Conservation (phyloP, 202 grass and related monocot species). For the Carex sylvatica region DNA sequence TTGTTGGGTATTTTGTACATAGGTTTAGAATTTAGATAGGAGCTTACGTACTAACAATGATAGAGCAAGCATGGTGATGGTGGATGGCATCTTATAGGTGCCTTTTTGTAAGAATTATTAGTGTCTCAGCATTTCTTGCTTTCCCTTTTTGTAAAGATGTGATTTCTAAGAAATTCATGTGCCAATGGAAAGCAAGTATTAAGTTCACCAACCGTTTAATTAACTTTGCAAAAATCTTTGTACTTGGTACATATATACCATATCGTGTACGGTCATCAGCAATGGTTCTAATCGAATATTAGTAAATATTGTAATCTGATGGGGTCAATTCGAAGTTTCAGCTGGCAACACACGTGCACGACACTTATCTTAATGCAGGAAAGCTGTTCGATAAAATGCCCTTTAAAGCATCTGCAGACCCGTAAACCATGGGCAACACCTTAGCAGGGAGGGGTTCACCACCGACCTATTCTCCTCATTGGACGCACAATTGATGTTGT, state of each 20-base stretch:
- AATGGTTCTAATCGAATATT: no score
- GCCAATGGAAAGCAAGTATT: neutral
- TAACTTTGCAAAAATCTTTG: neutral
- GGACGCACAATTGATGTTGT: neutral
- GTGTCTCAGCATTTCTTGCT: neutral
- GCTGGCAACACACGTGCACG: neutral
- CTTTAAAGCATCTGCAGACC: neutral
- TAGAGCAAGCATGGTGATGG: constrained; percentile 18
- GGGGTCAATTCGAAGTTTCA: neutral
- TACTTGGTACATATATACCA: no score
- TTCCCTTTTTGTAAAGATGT: constrained; percentile 23
- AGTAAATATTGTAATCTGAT: no score
- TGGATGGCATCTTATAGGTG: constrained; percentile 13
- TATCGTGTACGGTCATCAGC: no score
- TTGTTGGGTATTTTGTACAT: constrained; percentile 27
- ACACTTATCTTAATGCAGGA: neutral
- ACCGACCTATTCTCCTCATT: neutral
- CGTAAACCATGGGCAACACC: neutral
- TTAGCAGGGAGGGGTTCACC: neutral
- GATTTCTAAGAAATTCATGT: constrained; percentile 22
- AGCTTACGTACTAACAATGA: constrained; percentile 25
- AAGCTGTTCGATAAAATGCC: neutral
- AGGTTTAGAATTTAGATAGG: constrained; percentile 24
- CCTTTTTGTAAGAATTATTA: constrained; percentile 26
- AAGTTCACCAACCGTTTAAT: constrained; percentile 1